Evolutionary conservation across 2,329 filamentous ascomycete genomes (phyloP), one percentile per base, ranked within the genome.

Genomic region (Coniochaeta sp.): DNA sequence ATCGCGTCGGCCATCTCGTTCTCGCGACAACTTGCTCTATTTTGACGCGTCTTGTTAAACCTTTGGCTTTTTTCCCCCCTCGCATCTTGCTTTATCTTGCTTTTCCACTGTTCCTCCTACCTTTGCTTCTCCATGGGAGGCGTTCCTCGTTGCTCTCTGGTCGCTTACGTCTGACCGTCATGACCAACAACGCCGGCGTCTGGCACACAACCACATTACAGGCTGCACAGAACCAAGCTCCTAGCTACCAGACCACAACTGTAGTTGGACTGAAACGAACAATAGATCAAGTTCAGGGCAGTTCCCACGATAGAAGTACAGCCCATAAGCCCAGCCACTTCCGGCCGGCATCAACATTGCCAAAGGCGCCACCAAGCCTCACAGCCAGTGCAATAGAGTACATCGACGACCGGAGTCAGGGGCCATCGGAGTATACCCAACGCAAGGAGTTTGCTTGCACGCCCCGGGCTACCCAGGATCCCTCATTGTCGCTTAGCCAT

Each of bases 401-500:
- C 17, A 28, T 59, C 40, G 60, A 60, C 12, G 55, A 55, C 32
- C 22, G 30, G 12, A 22, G 34, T 10, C 19, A 55, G 6, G 47
- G 24, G 8, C 58, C 72, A 2, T 80, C 80, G 17, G 81, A 86
- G 62, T 85, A 85, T 67, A 81, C 83, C 0, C 86, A 88, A 67
- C 77, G 85, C 57, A 76, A 73, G 57, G 66, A 67, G 3, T 73
- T 85, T 55, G 74, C 77, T 47, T 77, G 82, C 10, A 87, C 84
- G 5, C 84, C 85, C 1, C 79, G 78, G 1, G 72, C 78, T 3
- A 74, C 75, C 14, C 62, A 72, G 30, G 82, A 88, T 64, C 79
- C 82, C 9, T 75, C 81, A 60, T 77, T 91, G 19, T 84, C 80
- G 16, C 76, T 93, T 32, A 79, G 80, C 4, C 84, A 91, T 70